Percentiles rank a stretch among this genome's conserved stretches.
Conservation (phyloP, 306 rosid species). For the Pyrus bretschneideri region DNA sequence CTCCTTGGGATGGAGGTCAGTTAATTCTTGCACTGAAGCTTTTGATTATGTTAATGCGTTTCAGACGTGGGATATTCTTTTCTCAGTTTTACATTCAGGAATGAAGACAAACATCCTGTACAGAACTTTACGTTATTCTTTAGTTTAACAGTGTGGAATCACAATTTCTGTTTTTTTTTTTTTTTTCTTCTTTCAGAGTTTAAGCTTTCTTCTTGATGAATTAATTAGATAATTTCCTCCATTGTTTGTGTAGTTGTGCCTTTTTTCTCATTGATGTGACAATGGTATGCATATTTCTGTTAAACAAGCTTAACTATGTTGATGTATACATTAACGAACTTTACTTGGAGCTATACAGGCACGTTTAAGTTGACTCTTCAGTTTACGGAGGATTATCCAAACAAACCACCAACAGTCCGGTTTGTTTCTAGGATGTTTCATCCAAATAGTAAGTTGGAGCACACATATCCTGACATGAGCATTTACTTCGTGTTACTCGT, state of each 20-base stretch:
- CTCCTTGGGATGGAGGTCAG: conserved; percentile 98
- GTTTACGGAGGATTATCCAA: conserved; percentile 83
- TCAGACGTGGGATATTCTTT: neutral
- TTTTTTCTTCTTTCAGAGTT: neutral
- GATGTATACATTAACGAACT: neutral
- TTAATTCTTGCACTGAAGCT: conserved; percentile 16
- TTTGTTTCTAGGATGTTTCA: conserved; percentile 92
- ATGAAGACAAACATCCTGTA: neutral
- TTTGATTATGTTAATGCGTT: neutral
- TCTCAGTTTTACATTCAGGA: neutral
- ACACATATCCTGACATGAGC: neutral
- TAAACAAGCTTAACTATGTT: neutral
- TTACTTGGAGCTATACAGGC: conserved; percentile 33
- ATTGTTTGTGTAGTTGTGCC: neutral
- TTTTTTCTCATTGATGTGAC: neutral
- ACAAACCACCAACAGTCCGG: conserved; percentile 87
- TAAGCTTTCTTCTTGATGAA: neutral
- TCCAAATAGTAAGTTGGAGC: conserved; percentile 71
- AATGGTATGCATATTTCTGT: neutral
- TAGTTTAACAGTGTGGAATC: neutral
- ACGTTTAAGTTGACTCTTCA: conserved; percentile 88
- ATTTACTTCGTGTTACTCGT: neutral
- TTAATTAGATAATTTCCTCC: neutral
- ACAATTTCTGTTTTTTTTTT: neutral
- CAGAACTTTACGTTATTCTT: neutral